Evolutionary conservation across 2,329 filamentous ascomycete species (phyloP).

Genomic region (Aspergillus sp.): DNA sequence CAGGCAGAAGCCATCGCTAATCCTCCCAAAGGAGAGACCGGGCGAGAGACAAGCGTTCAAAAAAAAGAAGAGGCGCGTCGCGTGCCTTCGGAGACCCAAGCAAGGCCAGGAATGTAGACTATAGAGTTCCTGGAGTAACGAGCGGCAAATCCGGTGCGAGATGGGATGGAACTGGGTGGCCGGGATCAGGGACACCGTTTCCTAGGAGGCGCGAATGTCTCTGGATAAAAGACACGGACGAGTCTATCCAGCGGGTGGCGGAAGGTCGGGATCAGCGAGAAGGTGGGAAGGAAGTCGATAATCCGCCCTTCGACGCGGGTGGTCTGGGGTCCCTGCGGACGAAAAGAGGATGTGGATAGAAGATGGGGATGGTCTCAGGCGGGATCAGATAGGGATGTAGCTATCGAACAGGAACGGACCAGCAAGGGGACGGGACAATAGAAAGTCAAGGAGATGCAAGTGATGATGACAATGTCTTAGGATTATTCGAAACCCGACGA

Average conservation of each 20-base stretch:
- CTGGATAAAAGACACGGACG: slow-evolving; percentile 15
- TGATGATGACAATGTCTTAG: slow-evolving; percentile 20
- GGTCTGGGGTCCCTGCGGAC: slow-evolving; percentile 8
- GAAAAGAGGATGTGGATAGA: slow-evolving; percentile 3
- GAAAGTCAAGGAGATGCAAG: slow-evolving; percentile 15
- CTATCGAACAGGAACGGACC: slow-evolving; percentile 9
- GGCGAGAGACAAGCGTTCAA: slow-evolving; percentile 12
- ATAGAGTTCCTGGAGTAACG: slow-evolving; percentile 38
- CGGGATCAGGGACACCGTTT: slow-evolving; percentile 8
- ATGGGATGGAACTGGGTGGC: slow-evolving; percentile 5
- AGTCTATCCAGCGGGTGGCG: slow-evolving; percentile 6
- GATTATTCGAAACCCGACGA: slow-evolving; percentile 8
- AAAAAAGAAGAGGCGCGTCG: slow-evolving; percentile 33
- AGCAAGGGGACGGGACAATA: slow-evolving; percentile 20
- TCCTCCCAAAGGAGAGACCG: slow-evolving; percentile 22
- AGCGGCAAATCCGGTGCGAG: slow-evolving; percentile 18
- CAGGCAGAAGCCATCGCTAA: slow-evolving; percentile 38
- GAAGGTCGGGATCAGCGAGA: slow-evolving; percentile 8
- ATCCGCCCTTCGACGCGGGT: slow-evolving; percentile 17
- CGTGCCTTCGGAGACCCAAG: slow-evolving; percentile 35
- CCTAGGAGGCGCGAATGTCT: slow-evolving; percentile 23
- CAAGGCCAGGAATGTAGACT: slow-evolving; percentile 44
- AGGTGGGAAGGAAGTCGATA: slow-evolving; percentile 12
- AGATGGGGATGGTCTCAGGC: slow-evolving; percentile 18
- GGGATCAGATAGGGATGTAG: slow-evolving; percentile 18